phyloP scores from a whole-genome alignment of 148 eudicot species.

The Nyssa sinensis region DNA sequence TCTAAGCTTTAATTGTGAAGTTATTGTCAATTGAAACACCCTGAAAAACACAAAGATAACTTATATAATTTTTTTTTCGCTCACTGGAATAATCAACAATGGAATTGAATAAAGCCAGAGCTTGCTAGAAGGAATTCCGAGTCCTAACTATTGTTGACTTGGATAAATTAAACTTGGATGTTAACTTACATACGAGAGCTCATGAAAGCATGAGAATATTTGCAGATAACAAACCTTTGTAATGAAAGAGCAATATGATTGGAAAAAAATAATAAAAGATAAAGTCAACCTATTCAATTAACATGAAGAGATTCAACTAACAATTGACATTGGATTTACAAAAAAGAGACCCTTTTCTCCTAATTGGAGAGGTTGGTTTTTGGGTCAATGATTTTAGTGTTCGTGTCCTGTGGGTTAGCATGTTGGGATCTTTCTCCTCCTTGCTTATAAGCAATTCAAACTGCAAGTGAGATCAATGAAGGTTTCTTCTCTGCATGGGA shows the following conservation, averaged over 20 bases:
- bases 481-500: constrained; percentile 37
- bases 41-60: too few relatives aligned
- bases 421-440: constrained; percentile 7
- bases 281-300: not conserved
- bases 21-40: too few relatives aligned
- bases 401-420: too few relatives aligned
- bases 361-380: too few relatives aligned
- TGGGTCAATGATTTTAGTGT: constrained; percentile 3
- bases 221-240: not conserved
- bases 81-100: too few relatives aligned
- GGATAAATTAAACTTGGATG: too few relatives aligned
- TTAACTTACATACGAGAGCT: constrained; percentile 7
- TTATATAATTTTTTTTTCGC: too few relatives aligned
- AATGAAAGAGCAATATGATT: constrained; percentile 4
- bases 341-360: too few relatives aligned
- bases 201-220: not conserved
- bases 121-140: not conserved
- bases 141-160: too few relatives aligned
- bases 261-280: too few relatives aligned
- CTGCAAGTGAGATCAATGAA: constrained; percentile 19
- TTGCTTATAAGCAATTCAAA: constrained; percentile 12
- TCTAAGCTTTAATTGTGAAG: too few relatives aligned
- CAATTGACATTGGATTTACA: not conserved
- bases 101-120: too few relatives aligned
- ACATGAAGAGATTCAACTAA: constrained; percentile 2